Conservation (phyloP, 1,284 basidiomycete genomes). For the Ceratobasidium theobromae region DNA sequence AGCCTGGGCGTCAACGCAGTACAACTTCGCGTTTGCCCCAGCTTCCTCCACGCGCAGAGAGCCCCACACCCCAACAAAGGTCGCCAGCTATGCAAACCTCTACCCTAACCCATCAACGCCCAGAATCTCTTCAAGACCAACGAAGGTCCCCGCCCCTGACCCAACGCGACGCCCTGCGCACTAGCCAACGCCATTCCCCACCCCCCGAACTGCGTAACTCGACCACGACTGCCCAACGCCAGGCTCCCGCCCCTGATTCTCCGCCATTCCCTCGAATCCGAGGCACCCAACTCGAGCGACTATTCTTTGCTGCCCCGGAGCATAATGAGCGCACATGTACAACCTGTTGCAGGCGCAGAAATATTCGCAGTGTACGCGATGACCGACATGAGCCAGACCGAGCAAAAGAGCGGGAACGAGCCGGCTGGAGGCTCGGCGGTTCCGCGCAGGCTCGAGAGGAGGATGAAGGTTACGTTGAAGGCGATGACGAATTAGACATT, state of each 20-base stretch:
- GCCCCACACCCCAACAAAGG: background rate
- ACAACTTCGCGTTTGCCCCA: background rate
- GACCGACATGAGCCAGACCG: constrained; percentile 18
- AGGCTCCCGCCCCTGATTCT: constrained; percentile 46
- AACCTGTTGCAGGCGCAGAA: constrained; percentile 54
- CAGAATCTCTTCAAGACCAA: no score
- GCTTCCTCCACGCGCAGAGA: background rate
- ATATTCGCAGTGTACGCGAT: constrained; percentile 2
- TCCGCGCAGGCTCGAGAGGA: constrained; percentile 12
- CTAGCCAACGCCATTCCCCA: constrained; percentile 26
- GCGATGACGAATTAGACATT: constrained; percentile 53
- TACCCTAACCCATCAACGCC: background rate
- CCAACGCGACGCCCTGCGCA: background rate
- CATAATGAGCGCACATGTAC: constrained; percentile 69
- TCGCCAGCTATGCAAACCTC: background rate
- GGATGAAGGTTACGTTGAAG: constrained; percentile 48
- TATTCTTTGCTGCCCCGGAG: constrained; percentile 77
- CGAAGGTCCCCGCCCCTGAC: background rate
- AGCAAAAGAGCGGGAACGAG: constrained; percentile 10
- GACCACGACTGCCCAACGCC: constrained; percentile 45
- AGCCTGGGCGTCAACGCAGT: background rate
- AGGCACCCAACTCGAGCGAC: constrained; percentile 67
- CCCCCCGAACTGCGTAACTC: no score
- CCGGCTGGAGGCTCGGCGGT: constrained; percentile 22
- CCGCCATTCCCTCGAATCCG: constrained; percentile 80